Evolutionary conservation across 1,284 basidiomycete species (phyloP), one percentile per base, ranked within the genome.

Genomic region (Ceratobasidium sp.): DNA sequence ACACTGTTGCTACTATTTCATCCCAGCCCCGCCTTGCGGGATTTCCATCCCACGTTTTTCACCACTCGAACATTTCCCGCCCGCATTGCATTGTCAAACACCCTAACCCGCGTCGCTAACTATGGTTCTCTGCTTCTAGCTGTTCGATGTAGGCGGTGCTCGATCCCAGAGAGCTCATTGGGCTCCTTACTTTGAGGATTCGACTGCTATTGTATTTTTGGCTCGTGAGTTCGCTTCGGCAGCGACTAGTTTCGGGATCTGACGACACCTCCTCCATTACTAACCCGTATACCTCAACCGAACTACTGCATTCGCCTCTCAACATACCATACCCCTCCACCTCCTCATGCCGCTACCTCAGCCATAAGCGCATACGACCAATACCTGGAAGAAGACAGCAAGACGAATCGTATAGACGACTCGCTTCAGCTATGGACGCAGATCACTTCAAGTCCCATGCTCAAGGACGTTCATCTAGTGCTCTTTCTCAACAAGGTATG

Each of bases 141-240:
- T 92, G 68, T 92, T 89, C 77, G 90, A 92, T 75, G 90, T 92
- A 43, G 90, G 90, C 47, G 91, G 90, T 56, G 88, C 89, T 64
- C 32, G 49, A 68, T 72, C 68, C n/a, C 90, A 92, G 88, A 80
- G 91, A 74, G 88, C 87, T 73, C 86, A 87, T 17, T 92, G 90
- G 90, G 85, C 88, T 54, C 89, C 91, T 40, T 92, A 86, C 77
- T 92, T 92, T 74, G 90, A 92, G 76, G 90, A 92, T 76, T 90
- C 91, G 6, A 91, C 89, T 70, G 88, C 88, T 29, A 93, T 93
- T 76, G 93, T 93, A 68, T 93, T 93, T 76, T 84, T 93, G 62
- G 90, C 90, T 60, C 91, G 58, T 64, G 25, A 27, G 58, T 64
- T n/a, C 45, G 7, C 10, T 22, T 10, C n/a, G n/a, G n/a, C n/a